Evolutionary conservation across 441 rosid genomes (phyloP), one percentile per base, ranked within the genome.

Genomic region (Corymbia calophylla): DNA sequence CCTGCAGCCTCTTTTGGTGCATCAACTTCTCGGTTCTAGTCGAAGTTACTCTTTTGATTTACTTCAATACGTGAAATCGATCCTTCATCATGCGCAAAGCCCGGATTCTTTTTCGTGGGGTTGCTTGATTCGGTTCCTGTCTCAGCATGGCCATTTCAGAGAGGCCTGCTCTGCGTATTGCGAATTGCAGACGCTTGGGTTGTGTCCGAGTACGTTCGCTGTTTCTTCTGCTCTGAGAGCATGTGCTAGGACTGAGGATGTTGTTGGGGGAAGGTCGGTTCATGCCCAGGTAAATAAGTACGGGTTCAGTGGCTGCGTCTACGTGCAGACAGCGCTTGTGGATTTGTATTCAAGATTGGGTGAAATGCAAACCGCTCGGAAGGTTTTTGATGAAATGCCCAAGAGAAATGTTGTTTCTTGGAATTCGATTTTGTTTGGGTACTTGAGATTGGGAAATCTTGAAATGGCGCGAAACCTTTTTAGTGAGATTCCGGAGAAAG

Each of bases 51-150:
- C 95, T 56, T 90, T 91, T 44, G 89, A 49, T 88, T 87, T 93
- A 35, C 64, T 89, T 9, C 93, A 32, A 60, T 93, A 95, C 88
- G 93, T 94, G 87, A 91, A 88, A 62, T 87, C 77, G 66, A 94
- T 97, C 87, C 95, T 95, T 80, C 81, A 44, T 85, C 89, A 85
- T 89, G 87, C 85, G 86, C 87, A 47, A 62, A 90, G 82, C 54
- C 91, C 91, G 35, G 94, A 93, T 89, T 88, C 95, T 55, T 95
- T 95, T 86, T 93, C 95, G 1, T 95, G 99, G 98, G 94, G 99
- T 54, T 93, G 93, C 87, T 88, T 93, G 5, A 88, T 96, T 87
- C 91, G 97, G 88, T 95, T 93, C 90, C 91, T 94, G 68, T 95
- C 95, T 54, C 94, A 91, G 89, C 95, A 92, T 87, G 92, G 95